phyloP scores from a whole-genome alignment of 805 yeast species.

The Yarrowia alimentaria region DNA sequence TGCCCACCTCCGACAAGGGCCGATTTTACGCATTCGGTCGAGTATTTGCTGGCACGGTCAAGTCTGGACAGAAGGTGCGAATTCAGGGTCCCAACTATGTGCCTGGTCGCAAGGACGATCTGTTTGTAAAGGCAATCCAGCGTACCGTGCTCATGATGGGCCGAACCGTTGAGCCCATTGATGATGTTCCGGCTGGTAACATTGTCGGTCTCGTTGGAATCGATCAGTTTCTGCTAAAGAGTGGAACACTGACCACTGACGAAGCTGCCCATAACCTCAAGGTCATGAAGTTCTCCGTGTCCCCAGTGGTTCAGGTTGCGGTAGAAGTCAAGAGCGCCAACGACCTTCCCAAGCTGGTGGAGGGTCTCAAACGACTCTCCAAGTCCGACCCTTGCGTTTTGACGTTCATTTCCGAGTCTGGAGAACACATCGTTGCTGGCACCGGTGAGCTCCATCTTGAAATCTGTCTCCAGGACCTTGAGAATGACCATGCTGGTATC shows the following conservation, averaged over 20 bases:
- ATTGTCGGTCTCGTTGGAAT: conserved; percentile 99
- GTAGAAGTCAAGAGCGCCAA: conserved; percentile 99
- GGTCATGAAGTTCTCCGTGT: conserved; percentile 99
- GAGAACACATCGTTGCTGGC: conserved; percentile 99
- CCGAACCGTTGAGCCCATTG: conserved; percentile 94
- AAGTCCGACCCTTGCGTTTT: conserved; percentile 99
- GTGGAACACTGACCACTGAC: conserved; percentile 97
- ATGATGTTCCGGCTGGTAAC: conserved; percentile 99
- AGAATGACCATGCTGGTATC: conserved; percentile 98
- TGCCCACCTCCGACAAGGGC: conserved; percentile 99
- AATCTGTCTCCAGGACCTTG: conserved; percentile 92
- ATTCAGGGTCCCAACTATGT: conserved; percentile 99
- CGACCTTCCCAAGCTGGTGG: conserved; percentile 98
- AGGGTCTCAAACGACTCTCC: conserved; percentile 99
- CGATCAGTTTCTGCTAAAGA: conserved; percentile 98
- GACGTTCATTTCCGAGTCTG: conserved; percentile 81
- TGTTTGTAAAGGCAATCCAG: conserved; percentile 95
- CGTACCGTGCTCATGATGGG: conserved; percentile 99
- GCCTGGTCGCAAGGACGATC: conserved; percentile 97
- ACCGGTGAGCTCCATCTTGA: conserved; percentile 99
- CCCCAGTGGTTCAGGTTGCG: conserved; percentile 99
- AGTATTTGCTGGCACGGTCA: conserved; percentile 99
- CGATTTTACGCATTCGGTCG: conserved; percentile 99
- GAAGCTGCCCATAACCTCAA: conserved; percentile 98
- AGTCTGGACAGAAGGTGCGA: conserved; percentile 98